Evolutionary conservation across 768 basidiomycete species (phyloP).

Genomic region (Suillus plorans): DNA sequence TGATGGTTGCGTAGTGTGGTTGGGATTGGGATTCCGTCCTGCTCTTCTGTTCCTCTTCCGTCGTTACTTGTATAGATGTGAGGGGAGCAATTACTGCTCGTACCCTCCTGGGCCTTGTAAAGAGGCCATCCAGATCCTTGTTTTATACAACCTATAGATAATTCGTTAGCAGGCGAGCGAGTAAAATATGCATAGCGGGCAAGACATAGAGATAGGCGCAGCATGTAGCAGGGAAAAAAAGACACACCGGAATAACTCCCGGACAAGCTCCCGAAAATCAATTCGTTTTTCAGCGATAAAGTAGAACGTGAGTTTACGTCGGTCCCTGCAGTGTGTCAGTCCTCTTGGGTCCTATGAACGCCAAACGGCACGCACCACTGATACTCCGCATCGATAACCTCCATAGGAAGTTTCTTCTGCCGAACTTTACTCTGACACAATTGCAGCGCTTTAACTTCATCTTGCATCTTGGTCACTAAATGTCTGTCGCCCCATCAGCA

Average conservation of each 20-base stretch:
- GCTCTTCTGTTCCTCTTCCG: not conserved
- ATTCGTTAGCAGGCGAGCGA: constrained; percentile 3
- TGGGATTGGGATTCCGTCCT: not conserved
- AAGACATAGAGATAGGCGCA: not conserved
- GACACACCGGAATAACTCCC: constrained; percentile 83
- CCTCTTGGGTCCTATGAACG: not conserved
- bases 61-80: not conserved
- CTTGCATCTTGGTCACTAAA: constrained; percentile 78
- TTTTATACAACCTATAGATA: constrained; percentile 77
- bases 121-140: constrained; percentile 94
- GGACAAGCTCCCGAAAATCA: constrained; percentile 93
- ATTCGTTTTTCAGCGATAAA: constrained; percentile 95
- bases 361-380: constrained; percentile 69
- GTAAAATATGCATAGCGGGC: not conserved
- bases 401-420: constrained; percentile 96
- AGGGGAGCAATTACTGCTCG: constrained; percentile 37
- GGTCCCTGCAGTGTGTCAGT: constrained; percentile 62
- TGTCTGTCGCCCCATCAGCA: constrained; percentile 43
- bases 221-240: not conserved
- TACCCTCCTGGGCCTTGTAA: constrained; percentile 51
- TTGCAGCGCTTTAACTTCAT: constrained; percentile 90
- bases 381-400: constrained; percentile 97
- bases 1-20: not conserved
- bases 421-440: constrained; percentile 90
- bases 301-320: constrained; percentile 97